Evolutionary conservation across 768 basidiomycete species (phyloP), one percentile per base, ranked within the genome.

Genomic region (Rubroboletus pulcherrimus): DNA sequence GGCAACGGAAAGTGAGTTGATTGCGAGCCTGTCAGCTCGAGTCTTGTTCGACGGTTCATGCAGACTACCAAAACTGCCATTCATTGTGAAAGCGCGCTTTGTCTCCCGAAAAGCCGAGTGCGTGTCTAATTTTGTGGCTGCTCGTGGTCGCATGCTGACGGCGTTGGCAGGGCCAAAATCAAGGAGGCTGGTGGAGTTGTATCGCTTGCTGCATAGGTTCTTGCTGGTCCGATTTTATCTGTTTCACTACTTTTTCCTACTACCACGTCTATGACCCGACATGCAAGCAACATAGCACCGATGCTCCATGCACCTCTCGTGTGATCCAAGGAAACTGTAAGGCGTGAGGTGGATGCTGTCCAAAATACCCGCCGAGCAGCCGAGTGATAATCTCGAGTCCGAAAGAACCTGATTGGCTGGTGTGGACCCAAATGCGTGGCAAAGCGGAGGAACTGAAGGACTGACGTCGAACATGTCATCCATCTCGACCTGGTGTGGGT

Each of bases 11-110:
- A 75, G 87, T 91, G 71, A 71, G 89, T 83, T 29, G 45, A 41
- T 6, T 12, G 35, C 29, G 15, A 8, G 34, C 37, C 30, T 31
- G 17, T 43, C 4, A 17, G 19, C 12, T 29, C 10, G 38, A 26
- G 24, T 31, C 14, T 14, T 24, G 44, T 54, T 51, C 38, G 30
- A 58, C 58, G 43, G 35, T 35, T 21, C 19, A 31, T 15, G 33
- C 59, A 88, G 92, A 63, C 82, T 98, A 60, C 92, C 93, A 60
- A 87, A 86, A 70, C 76, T 91, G 48, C 97, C 97, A 15, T 92
- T 93, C 80, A 98, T 99, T 69, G 91, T 99, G 66, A 98, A 98
- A 81, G 94, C 97, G 53, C 93, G 97, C 60, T 96, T 87, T 69
- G 94, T 98, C 51, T 96, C 93, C 40, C 80, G 76, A 64, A 86